A percentile compares a stretch with the other conserved stretches of the same genome.
These are phyloP conservation scores for Canariomyces notabilis DNA, from an alignment of 2,329 filamentous ascomycete genomes.

Conservation along the genomic window DNA sequence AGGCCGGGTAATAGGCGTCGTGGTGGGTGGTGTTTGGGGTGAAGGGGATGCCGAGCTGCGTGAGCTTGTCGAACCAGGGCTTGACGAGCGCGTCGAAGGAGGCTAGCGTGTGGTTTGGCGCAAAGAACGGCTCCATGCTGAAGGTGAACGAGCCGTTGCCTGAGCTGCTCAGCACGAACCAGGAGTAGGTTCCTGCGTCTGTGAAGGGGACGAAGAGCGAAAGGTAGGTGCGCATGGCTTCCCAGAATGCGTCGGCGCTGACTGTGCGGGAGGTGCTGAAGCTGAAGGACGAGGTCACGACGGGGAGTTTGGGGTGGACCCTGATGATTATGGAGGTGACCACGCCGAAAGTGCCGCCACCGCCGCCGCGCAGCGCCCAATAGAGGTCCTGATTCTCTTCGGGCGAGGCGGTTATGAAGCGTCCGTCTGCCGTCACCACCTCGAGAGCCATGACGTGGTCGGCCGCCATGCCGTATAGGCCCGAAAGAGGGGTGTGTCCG, in stretches of 20 bases:
- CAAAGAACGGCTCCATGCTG: conserved; percentile 32
- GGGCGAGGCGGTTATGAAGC: conserved; percentile 38
- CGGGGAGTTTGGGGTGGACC: conserved; percentile 14
- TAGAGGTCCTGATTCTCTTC: conserved; percentile 38
- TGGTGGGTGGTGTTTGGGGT: conserved; percentile 28
- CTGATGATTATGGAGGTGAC: conserved; percentile 18
- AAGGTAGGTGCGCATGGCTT: conserved; percentile 39
- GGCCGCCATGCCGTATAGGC: conserved; percentile 40
- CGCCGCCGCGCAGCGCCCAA: conserved; percentile 31
- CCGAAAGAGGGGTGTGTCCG: conserved; percentile 44
- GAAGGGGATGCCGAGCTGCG: conserved; percentile 26
- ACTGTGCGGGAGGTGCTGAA: conserved; percentile 34
- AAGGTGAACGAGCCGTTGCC: conserved; percentile 31
- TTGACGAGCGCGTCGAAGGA: conserved; percentile 30
- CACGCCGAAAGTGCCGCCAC: conserved; percentile 18
- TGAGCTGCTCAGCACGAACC: conserved; percentile 28
- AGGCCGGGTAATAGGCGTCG: conserved; percentile 31
- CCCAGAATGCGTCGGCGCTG: conserved; percentile 36
- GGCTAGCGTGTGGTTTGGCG: conserved; percentile 30
- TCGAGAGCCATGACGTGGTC: conserved; percentile 41
- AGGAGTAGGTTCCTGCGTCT: conserved; percentile 33
- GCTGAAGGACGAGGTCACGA: conserved; percentile 27
- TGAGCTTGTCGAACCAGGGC: conserved; percentile 31
- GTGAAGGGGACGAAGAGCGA: conserved; percentile 34
- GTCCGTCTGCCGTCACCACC: conserved; percentile 43